phyloP scores from a whole-genome alignment of 306 rosid genomes.

The Trifolium subterraneum region DNA sequence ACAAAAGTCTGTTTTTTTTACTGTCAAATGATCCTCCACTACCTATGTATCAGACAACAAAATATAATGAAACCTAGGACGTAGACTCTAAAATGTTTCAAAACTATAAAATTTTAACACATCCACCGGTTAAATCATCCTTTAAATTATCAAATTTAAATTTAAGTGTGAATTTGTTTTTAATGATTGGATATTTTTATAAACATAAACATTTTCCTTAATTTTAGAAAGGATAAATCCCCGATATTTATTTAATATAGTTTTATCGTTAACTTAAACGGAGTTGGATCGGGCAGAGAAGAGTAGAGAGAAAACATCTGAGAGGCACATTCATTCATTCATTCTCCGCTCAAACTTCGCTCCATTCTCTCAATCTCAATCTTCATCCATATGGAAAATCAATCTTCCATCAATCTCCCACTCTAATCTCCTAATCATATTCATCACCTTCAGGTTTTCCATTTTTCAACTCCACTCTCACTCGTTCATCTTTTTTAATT shows the following conservation, averaged over 20 bases:
- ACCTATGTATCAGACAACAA: no score
- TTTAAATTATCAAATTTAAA: no score
- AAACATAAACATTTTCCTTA: no score
- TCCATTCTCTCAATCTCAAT: conserved; percentile 37
- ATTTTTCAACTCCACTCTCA: not conserved
- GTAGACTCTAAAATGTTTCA: no score
- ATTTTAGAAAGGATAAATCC: no score
- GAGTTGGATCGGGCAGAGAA: conserved; percentile 32
- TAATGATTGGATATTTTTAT: no score
- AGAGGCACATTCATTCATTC: conserved; percentile 5
- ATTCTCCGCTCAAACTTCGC: conserved; percentile 30
- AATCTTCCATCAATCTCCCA: conserved; percentile 10
- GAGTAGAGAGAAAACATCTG: not conserved
- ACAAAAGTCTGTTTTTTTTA: no score
- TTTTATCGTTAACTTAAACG: not conserved
- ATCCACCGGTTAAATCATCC: no score
- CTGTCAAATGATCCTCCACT: no score
- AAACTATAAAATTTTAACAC: no score
- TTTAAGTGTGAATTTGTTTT: no score
- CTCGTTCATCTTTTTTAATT: not conserved
- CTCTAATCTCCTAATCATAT: conserved; percentile 29
- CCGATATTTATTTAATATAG: not conserved
- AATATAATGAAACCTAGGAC: no score
- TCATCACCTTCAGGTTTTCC: conserved; percentile 40
- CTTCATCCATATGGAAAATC: not conserved